Percentiles rank a stretch among this genome's conserved stretches.
Conservation (phyloP, 345 rosid genomes). For the Bruguiera sexangula region DNA sequence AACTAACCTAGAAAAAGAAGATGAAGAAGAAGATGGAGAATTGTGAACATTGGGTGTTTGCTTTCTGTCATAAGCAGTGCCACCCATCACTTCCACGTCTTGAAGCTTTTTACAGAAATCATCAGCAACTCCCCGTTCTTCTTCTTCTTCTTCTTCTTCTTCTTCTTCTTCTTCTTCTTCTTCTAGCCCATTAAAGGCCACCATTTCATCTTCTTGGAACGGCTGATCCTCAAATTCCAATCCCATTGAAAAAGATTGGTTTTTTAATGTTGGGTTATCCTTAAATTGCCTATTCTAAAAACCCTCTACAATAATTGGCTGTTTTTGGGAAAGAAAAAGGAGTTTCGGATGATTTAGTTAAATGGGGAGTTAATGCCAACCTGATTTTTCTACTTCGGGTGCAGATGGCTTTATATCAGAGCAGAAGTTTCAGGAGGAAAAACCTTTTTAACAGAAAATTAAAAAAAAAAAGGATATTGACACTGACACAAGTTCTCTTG, state of each 20-base stretch:
- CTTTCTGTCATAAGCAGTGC: slow-evolving; percentile 6
- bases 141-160: neutral
- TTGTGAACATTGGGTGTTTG: slow-evolving; percentile 6
- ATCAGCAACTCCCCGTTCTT: neutral
- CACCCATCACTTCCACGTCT: neutral
- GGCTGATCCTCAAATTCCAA: neutral
- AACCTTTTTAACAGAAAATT: no score
- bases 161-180: neutral
- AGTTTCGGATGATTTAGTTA: no score
- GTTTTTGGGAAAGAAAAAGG: no score
- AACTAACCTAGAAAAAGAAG: slow-evolving; percentile 28
- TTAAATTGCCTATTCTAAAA: no score
- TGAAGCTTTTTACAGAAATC: slow-evolving; percentile 2
- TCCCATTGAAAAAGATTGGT: neutral
- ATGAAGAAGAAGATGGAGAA: slow-evolving; percentile 11
- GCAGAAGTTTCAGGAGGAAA: no score
- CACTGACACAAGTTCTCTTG: no score
- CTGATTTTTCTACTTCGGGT: no score
- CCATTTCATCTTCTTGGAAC: slow-evolving; percentile 2
- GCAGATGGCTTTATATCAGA: no score
- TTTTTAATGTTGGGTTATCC: neutral
- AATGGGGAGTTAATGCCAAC: no score
- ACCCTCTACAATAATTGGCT: no score
- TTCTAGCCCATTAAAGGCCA: slow-evolving; percentile 6
- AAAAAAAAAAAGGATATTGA: no score